These are phyloP conservation scores for Tricholoma sp. DNA, from an alignment of 768 basidiomycete genomes.

Conservation along the genomic window DNA sequence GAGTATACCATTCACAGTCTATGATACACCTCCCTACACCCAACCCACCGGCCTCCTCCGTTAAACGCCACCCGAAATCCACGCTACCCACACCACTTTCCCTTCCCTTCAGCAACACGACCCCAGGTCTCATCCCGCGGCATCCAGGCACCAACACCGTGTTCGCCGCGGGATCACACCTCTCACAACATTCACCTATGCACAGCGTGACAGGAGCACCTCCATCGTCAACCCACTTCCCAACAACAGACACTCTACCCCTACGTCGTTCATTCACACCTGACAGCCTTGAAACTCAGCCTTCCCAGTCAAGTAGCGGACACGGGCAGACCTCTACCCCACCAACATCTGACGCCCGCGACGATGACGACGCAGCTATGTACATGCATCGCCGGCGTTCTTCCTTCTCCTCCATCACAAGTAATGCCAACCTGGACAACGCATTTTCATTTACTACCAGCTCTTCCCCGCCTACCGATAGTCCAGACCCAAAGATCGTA, in stretches of 20 bases:
- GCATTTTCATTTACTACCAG: constrained; percentile 15
- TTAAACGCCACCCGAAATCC: constrained; percentile 4
- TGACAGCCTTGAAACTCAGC: constrained; percentile 46
- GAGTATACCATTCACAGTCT: constrained; percentile 82
- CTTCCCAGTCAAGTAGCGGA: constrained; percentile 45
- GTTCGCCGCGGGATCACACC: constrained; percentile 9
- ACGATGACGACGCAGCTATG: constrained; percentile 17
- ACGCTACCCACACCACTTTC: not conserved
- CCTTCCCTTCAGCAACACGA: constrained; percentile 19
- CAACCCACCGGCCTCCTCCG: constrained; percentile 13
- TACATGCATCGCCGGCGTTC: constrained; percentile 29
- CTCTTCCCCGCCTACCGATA: constrained; percentile 21
- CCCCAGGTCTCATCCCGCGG: constrained; percentile 23
- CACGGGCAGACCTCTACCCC: constrained; percentile 40
- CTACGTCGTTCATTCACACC: constrained; percentile 40
- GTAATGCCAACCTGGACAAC: constrained; percentile 17
- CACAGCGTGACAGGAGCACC: not conserved
- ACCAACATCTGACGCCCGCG: constrained; percentile 33
- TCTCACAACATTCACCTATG: not conserved
- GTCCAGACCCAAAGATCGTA: constrained; percentile 50
- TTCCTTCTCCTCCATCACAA: constrained; percentile 28
- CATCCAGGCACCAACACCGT: constrained; percentile 11
- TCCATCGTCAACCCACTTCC: constrained; percentile 10
- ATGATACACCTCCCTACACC: constrained; percentile 42
- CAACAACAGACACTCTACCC: constrained; percentile 10